Conservation (phyloP, 352 stramenopile species). For the Phytophthora pluvialis region DNA sequence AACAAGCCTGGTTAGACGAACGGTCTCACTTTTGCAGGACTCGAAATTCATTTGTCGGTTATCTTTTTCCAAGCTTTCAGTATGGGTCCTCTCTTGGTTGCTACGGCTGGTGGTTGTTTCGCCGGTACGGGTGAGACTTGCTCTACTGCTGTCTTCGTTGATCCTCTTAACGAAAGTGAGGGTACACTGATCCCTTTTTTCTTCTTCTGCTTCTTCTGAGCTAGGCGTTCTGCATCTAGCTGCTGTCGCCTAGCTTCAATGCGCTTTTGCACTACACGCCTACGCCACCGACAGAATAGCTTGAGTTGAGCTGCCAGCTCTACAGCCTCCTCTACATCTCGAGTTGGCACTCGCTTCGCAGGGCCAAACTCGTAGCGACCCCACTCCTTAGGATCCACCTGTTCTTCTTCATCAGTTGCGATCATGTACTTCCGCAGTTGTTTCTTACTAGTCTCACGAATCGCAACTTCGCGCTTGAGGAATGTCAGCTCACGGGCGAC, state of each 20-base stretch:
- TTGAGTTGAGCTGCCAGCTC: slow-evolving; percentile 61
- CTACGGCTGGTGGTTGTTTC: neutral
- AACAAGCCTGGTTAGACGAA: slow-evolving; percentile 23
- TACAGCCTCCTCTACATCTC: slow-evolving; percentile 55
- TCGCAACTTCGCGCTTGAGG: slow-evolving; percentile 59
- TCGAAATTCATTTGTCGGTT: slow-evolving; percentile 29
- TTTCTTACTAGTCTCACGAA: slow-evolving; percentile 61
- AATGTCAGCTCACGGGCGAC: slow-evolving; percentile 60
- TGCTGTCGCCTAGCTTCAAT: slow-evolving; percentile 49
- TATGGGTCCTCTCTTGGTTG: slow-evolving; percentile 7
- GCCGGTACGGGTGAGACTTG: neutral
- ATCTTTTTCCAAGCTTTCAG: slow-evolving; percentile 26
- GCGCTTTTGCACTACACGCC: slow-evolving; percentile 42
- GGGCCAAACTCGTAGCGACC: slow-evolving; percentile 57
- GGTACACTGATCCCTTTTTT: slow-evolving; percentile 24
- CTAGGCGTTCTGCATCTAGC: slow-evolving; percentile 39
- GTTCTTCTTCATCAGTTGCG: slow-evolving; percentile 59
- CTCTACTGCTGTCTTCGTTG: slow-evolving; percentile 32
- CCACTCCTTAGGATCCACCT: slow-evolving; percentile 72
- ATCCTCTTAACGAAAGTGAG: slow-evolving; percentile 19
- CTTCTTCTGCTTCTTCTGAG: slow-evolving; percentile 31
- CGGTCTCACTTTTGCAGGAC: slow-evolving; percentile 10
- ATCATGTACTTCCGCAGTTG: slow-evolving; percentile 80
- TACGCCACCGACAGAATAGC: slow-evolving; percentile 63
- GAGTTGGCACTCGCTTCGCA: slow-evolving; percentile 46